A percentile compares a stretch with the other conserved stretches of the same genome.
phyloP scores from a whole-genome alignment of 2,329 filamentous ascomycete species.

The Talaromyces atroroseus region DNA sequence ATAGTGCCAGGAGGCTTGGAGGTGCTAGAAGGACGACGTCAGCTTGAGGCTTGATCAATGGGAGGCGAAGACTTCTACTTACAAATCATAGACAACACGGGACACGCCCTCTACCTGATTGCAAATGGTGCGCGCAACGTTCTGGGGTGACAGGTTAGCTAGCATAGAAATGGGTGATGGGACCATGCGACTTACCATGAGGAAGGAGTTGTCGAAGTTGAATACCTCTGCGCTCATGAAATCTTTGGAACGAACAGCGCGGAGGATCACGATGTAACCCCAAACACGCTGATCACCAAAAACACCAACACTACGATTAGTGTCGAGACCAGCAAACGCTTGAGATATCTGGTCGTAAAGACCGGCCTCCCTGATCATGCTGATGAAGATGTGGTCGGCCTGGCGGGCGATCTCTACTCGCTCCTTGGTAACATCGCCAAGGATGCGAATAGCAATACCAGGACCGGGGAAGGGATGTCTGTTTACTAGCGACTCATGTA shows the following conservation, averaged over 20 bases:
- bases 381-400: conserved; percentile 40
- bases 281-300: conserved; percentile 62
- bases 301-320: conserved; percentile 26
- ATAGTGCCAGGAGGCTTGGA: conserved; percentile 3
- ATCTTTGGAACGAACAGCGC: conserved; percentile 57
- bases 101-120: conserved; percentile 71
- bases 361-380: conserved; percentile 40
- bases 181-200: conserved; percentile 41
- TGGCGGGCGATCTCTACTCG: conserved; percentile 62
- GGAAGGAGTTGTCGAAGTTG: conserved; percentile 58
- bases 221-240: conserved; percentile 72
- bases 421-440: conserved; percentile 78
- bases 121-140: conserved; percentile 63
- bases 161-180: neutral
- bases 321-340: conserved; percentile 64
- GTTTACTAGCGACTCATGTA: conserved; percentile 70
- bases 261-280: conserved; percentile 54
- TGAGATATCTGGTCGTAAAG: conserved; percentile 57
- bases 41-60: neutral
- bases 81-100: conserved; percentile 62
- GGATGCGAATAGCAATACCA: conserved; percentile 52
- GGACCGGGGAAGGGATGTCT: conserved; percentile 64
- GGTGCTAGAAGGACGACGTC: neutral
- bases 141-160: conserved; percentile 34
- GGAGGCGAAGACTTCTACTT: conserved; percentile 1